Base-by-base conservation (phyloP, 2,329 filamentous ascomycete species). In the Trichoderma atrobrunneum region DNA sequence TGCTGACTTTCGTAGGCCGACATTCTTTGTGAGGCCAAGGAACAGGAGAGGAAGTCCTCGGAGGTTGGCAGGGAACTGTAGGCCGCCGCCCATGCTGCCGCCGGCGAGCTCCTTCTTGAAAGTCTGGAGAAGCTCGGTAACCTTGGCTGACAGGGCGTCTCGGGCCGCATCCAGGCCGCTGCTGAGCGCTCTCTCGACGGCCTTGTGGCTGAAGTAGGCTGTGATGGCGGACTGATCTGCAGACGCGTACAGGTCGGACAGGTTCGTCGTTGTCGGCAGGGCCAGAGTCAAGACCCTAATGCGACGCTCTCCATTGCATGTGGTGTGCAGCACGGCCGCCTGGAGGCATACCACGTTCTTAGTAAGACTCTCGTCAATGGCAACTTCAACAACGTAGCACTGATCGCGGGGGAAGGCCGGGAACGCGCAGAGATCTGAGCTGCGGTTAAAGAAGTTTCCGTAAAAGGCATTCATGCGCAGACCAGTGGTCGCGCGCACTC, bases 401-500 rank as follows among this genome's bases (percentile, higher is more conserved):
- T 99, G 96, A 78, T 99, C 96, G 79, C 96, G 92, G 36, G 96
- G 96, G 86, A 99, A 98, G 0, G 96, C 95, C 2, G 96, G 96
- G 87, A 99, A 99, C 14, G 96, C 96, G 81, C 96, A 98, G 36
- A 99, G 89, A 84, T 99, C 96, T 18, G 95, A 98, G 80, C 94
- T 97, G 77, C 96, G 90, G 85, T 98, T 99, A 87, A 99, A 99
- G 84, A 99, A 99, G 85, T 99, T 99, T 76, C 96, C 96, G 82
- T 98, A 99, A 84, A 99, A 99, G 2, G 95, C 95, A 84, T 91
- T 97, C 93, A 98, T 98, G 69, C 96, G 91, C 72, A 99, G 85
- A 67, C 96, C 96, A 28, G 95, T 98, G 2, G 95, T 98, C 21
- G 96, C 96, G 76, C 96, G 92, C 51, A 99, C 96, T 80, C 96